These are phyloP conservation scores for Globisporangium mamillatum DNA, from an alignment of 352 stramenopile genomes.

Conservation along the genomic window DNA sequence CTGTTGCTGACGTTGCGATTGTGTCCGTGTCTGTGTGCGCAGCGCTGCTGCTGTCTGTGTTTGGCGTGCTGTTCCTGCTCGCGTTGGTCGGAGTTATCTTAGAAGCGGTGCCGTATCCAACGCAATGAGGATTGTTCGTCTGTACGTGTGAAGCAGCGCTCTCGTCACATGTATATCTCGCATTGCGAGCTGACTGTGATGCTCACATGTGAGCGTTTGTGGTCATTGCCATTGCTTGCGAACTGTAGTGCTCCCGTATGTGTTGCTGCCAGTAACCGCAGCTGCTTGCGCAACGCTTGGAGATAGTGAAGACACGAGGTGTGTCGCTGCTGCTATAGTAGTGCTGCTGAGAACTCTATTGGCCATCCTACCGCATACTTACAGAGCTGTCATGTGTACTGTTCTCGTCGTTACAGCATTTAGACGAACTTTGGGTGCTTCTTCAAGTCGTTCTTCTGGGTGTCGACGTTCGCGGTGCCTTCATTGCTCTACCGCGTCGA, in stretches of 20 bases:
- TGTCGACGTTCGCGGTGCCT: conserved; percentile 56
- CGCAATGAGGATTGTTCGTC: conserved; percentile 66
- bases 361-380: background rate
- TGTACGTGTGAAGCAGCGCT: conserved; percentile 22
- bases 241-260: conserved; percentile 53
- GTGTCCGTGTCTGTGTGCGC: background rate
- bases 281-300: conserved; percentile 48
- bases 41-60: conserved; percentile 41
- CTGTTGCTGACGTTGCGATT: background rate
- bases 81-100: conserved; percentile 57
- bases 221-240: background rate
- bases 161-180: background rate
- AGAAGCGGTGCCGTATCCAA: conserved; percentile 51
- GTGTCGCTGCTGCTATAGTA: background rate
- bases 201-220: background rate
- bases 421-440: conserved; percentile 73
- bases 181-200: background rate
- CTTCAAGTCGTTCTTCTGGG: conserved; percentile 71
- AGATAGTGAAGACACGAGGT: conserved; percentile 52
- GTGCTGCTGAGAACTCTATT: background rate
- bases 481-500: conserved; percentile 64
- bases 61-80: conserved; percentile 46
- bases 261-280: conserved; percentile 59
- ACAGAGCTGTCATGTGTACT: background rate
- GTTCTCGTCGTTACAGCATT: conserved; percentile 13